These are phyloP conservation scores for Crithidia sp. DNA, from an alignment of 208 protist genomes.

Conservation along the genomic window DNA sequence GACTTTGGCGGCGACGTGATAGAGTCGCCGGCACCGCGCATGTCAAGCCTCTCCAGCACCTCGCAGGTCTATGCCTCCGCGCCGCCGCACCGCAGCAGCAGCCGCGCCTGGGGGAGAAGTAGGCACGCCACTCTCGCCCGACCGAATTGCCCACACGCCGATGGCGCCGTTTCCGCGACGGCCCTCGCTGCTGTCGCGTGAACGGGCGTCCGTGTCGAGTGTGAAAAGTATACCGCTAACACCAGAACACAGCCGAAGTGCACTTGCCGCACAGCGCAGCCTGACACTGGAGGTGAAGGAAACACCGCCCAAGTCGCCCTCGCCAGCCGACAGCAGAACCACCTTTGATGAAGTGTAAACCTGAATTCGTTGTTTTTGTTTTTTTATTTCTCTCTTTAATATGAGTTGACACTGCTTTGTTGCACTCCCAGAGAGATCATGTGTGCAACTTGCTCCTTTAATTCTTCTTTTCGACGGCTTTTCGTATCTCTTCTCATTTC, in stretches of 20 bases:
- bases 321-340: constrained; percentile 1
- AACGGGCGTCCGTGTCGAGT: not conserved
- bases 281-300: constrained; percentile 9
- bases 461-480: no score
- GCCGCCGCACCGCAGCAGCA: constrained; percentile 8
- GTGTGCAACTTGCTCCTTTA: no score
- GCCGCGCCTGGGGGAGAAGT: not conserved
- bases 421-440: no score
- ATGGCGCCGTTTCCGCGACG: constrained; percentile 12
- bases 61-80: not conserved
- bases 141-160: constrained; percentile 18
- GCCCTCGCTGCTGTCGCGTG: constrained; percentile 17
- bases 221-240: not conserved
- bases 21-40: constrained; percentile 1
- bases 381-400: not conserved
- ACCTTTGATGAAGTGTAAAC: not conserved
- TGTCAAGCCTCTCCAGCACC: not conserved
- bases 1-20: constrained; percentile 7
- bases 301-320: not conserved
- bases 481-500: no score
- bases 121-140: constrained; percentile 3
- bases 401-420: no score
- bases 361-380: not conserved
- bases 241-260: not conserved
- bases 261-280: not conserved